Base-by-base conservation (phyloP, 805 yeast genomes). In the Candida morakotiae region DNA sequence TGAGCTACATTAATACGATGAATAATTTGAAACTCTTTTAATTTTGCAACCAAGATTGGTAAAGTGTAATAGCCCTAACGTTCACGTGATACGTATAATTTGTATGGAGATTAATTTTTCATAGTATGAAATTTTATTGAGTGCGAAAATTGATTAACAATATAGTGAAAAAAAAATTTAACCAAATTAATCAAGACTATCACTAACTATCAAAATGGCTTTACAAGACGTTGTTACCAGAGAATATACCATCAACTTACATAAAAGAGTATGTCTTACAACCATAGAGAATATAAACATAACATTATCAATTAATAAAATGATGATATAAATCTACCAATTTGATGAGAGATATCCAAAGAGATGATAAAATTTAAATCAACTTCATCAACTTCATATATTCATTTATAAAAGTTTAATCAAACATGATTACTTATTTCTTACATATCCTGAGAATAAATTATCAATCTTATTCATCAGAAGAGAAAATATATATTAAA, bases 221-320 rank as follows among this genome's bases (percentile, higher is more conserved):
- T 79, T 88, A 71, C 85, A 86, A 79, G 98, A 93, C 89, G 96
- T 88, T 75, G 97, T 93, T 75, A 86, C 98, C 73, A 95, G 99
- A 77, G 99, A 93, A 79, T 93, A 93, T 87, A 93, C 98, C 83
- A 89, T 93, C 76, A 91, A 93, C 87, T 79, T 91, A 75, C 96
- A 88, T 95, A 91, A 88, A 77, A 88, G 98, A 79, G 95, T 87
- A 83, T 69, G 94, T 84, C n/a, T n/a, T n/a, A n/a, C n/a, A n/a
- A n/a, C n/a, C n/a, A n/a, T n/a, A n/a, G n/a, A n/a, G n/a, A n/a
- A n/a, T n/a, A n/a, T n/a, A n/a, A n/a, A n/a, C n/a, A n/a, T n/a
- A n/a, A n/a, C n/a, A n/a, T n/a, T n/a, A n/a, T n/a, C n/a, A n/a
- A n/a, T n/a, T n/a, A n/a, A n/a, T n/a, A n/a, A n/a, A n/a, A n/a